Evolutionary conservation across 805 yeast species (phyloP), one percentile per base, ranked within the genome.

Genomic region (Ogataea saltuana): DNA sequence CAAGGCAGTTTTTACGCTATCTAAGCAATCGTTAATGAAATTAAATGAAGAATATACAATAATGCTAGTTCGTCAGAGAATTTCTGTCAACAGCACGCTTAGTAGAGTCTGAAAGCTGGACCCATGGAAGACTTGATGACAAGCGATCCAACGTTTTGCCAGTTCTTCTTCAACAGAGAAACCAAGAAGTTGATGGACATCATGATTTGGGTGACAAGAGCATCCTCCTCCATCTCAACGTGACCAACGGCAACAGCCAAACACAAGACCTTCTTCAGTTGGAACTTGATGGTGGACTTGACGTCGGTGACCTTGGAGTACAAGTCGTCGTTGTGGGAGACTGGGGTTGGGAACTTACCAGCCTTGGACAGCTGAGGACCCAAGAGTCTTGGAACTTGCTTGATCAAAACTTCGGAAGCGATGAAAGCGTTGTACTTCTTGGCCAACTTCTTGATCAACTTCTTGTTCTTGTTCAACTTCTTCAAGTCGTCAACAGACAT

Each of bases 321-420:
- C 72, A 93, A 83, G 75, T 93, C 99, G 73, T 93, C 99, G 75
- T 87, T 81, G 87, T 93, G 99, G 59, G 99, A 93, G 66, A 93
- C 99, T 78, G 99, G 99, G 74, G 98, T 91, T 76, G 99, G 99
- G 97, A 93, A 93, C 91, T 93, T 93, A 86, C 99, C 99, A 71
- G 97, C 98, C 87, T 93, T 93, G 64, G 99, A 93, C 71, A 93
- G 88, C 76, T 91, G 97, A 75, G 99, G 99, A 81, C 99, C 99
- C 72, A 93, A 83, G 72, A 93, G 83, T 85, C 99, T 93, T 78
- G 99, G 99, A 72, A 93, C 96, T 82, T 93, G 99, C 84, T 93
- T 93, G 75, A 93, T 93, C 75, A 93, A 87, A 60, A 87, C 96
- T 76, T 93, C 99, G 60, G 99, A 93, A 75, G 99, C 98, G 71